These are phyloP conservation scores for Urtica urens DNA, from an alignment of 306 rosid genomes.

Conservation along the genomic window DNA sequence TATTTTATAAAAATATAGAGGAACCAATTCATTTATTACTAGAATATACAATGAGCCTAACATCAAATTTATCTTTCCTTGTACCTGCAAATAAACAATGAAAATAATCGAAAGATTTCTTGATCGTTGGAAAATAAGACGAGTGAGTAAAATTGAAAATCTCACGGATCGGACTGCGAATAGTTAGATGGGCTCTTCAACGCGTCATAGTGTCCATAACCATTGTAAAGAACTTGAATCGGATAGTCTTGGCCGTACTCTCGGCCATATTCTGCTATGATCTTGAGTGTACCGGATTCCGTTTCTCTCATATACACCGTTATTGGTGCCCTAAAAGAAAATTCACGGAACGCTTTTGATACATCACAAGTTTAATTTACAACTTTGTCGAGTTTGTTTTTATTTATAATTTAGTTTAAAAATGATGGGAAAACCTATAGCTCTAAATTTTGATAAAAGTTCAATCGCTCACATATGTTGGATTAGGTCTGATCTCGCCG, in stretches of 20 bases:
- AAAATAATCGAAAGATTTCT: not conserved
- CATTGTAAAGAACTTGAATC: constrained; percentile 53
- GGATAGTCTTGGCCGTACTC: constrained; percentile 63
- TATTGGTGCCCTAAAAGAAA: constrained; percentile 72
- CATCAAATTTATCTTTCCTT: constrained; percentile 2
- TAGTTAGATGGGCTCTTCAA: constrained; percentile 14
- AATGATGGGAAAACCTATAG: too few relatives aligned
- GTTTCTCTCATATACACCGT: constrained; percentile 55
- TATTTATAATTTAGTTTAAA: too few relatives aligned
- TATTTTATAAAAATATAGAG: too few relatives aligned
- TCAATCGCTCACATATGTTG: too few relatives aligned
- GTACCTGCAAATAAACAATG: constrained; percentile 22
- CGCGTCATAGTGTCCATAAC: constrained; percentile 73
- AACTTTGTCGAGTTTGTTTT: too few relatives aligned
- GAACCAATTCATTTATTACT: not conserved
- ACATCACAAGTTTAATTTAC: too few relatives aligned
- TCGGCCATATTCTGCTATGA: constrained; percentile 72
- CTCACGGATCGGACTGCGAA: constrained; percentile 16
- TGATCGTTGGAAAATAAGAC: not conserved
- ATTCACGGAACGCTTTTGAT: too few relatives aligned
- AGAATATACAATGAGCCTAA: not conserved
- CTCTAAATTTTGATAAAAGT: too few relatives aligned
- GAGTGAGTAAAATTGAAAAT: not conserved
- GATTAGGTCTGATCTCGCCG: too few relatives aligned
- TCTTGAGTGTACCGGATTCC: constrained; percentile 27